phyloP scores from a whole-genome alignment of 306 rosid genomes.

The Dalbergia oliveri region DNA sequence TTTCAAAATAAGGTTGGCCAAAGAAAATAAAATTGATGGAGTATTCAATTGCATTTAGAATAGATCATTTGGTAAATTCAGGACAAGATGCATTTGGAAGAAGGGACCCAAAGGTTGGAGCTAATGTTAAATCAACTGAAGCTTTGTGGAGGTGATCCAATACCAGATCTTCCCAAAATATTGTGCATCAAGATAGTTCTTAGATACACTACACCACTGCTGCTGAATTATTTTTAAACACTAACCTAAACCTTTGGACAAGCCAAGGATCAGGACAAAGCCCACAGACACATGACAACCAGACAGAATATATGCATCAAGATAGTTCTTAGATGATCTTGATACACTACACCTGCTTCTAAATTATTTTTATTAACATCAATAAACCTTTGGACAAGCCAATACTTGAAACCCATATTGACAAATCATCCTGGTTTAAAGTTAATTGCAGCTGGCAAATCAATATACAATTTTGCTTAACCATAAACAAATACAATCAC shows the following conservation, averaged over 20 bases:
- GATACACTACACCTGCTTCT: constrained; percentile 60
- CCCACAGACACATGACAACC: too few species aligned
- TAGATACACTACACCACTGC: too few species aligned
- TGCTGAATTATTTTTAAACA: too few species aligned
- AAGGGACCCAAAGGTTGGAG: constrained; percentile 91
- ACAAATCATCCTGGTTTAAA: constrained; percentile 39
- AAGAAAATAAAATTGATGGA: constrained; percentile 14
- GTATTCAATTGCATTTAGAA: constrained; percentile 15
- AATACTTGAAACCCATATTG: constrained; percentile 44
- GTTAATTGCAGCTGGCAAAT: constrained; percentile 35
- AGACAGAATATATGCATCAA: too few species aligned
- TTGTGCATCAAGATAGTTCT: constrained; percentile 92
- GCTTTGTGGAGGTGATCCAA: constrained; percentile 86
- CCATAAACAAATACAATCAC: neutral
- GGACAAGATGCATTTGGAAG: constrained; percentile 79
- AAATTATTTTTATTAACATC: constrained; percentile 18
- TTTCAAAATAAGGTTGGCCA: constrained; percentile 26
- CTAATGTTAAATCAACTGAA: constrained; percentile 89
- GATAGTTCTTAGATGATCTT: too few species aligned
- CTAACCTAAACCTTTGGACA: too few species aligned
- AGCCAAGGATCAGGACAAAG: too few species aligned
- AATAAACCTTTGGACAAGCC: constrained; percentile 43
- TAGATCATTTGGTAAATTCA: constrained; percentile 54
- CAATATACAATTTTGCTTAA: neutral
- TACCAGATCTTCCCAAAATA: constrained; percentile 90